These are phyloP conservation scores for Ustilago crameri DNA, from an alignment of 1,284 basidiomycete species.

Conservation along the genomic window DNA sequence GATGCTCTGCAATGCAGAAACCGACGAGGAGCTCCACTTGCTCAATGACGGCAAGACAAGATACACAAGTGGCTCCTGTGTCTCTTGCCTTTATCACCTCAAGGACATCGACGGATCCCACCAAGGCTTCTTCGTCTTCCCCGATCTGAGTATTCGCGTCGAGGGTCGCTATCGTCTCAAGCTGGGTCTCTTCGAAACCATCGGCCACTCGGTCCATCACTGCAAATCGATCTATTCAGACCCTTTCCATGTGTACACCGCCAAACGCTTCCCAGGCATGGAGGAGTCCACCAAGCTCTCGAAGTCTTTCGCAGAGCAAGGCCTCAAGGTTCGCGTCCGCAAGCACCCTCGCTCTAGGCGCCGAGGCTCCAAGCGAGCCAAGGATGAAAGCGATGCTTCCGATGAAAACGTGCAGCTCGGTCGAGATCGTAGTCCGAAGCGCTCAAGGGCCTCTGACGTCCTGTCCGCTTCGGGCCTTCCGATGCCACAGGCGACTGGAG, in stretches of 20 bases:
- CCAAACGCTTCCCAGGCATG: slow-evolving; percentile 65
- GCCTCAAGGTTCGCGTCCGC: slow-evolving; percentile 65
- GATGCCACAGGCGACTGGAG: slow-evolving; percentile 13
- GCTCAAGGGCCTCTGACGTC: slow-evolving; percentile 27
- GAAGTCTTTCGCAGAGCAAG: slow-evolving; percentile 62
- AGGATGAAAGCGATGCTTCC: slow-evolving; percentile 47
- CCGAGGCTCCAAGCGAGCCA: slow-evolving; percentile 36
- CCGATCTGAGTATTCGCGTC: slow-evolving; percentile 73
- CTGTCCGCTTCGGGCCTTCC: slow-evolving; percentile 23
- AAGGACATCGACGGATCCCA: slow-evolving; percentile 84
- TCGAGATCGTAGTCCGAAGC: slow-evolving; percentile 33
- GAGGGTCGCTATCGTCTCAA: slow-evolving; percentile 89
- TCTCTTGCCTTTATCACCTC: slow-evolving; percentile 91
- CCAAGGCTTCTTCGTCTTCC: slow-evolving; percentile 74
- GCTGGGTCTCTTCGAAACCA: slow-evolving; percentile 84
- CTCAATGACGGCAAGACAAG: slow-evolving; percentile 91
- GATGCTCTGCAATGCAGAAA: slow-evolving; percentile 63
- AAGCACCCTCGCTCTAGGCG: slow-evolving; percentile 57
- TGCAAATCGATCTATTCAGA: slow-evolving; percentile 64
- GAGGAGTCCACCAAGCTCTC: slow-evolving; percentile 62
- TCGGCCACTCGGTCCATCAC: slow-evolving; percentile 71
- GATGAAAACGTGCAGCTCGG: slow-evolving; percentile 22
- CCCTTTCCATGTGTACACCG: slow-evolving; percentile 62
- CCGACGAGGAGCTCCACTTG: slow-evolving; percentile 89
- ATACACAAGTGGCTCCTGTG: slow-evolving; percentile 87